Conservation (phyloP, 179 eudicot genomes). For the Carnegiea gigantea region DNA sequence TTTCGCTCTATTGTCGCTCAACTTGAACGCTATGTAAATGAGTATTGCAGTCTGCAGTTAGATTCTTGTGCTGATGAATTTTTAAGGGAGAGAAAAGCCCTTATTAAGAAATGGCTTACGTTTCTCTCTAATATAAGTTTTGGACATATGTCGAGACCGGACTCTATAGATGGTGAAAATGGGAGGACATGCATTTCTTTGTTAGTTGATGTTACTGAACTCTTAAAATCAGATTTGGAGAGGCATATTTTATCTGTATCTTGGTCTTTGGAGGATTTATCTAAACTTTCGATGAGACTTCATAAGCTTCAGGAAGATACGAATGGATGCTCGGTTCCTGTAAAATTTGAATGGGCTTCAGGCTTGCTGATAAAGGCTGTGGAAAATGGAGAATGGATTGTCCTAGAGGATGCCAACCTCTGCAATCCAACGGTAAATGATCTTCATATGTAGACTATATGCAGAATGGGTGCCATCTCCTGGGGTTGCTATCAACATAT, state of each 20-base stretch:
- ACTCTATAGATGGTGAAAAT: slow-evolving; percentile 37
- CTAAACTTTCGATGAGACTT: slow-evolving; percentile 41
- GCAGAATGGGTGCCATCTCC: neutral
- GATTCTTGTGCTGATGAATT: slow-evolving; percentile 44
- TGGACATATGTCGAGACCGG: slow-evolving; percentile 33
- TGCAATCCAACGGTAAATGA: slow-evolving; percentile 89
- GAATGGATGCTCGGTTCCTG: slow-evolving; percentile 41
- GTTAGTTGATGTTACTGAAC: slow-evolving; percentile 58
- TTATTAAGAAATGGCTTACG: slow-evolving; percentile 55
- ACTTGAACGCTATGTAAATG: slow-evolving; percentile 61
- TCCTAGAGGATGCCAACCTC: slow-evolving; percentile 91
- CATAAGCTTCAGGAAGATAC: slow-evolving; percentile 53
- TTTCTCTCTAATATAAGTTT: slow-evolving; percentile 48
- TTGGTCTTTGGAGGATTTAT: slow-evolving; percentile 60
- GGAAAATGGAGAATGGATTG: slow-evolving; percentile 97
- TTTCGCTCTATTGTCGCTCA: slow-evolving; percentile 48
- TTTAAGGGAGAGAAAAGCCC: slow-evolving; percentile 41
- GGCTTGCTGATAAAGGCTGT: slow-evolving; percentile 80
- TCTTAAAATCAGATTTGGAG: slow-evolving; percentile 38
- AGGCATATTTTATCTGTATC: slow-evolving; percentile 42
- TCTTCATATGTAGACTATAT: slow-evolving; percentile 4
- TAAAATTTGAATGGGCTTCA: slow-evolving; percentile 91
- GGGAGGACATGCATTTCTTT: slow-evolving; percentile 48
- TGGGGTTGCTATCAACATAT: too few relatives aligned
- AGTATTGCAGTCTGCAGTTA: slow-evolving; percentile 62